Conservation (phyloP, 2,329 filamentous ascomycete genomes). For the Teratosphaeria zuluensis region DNA sequence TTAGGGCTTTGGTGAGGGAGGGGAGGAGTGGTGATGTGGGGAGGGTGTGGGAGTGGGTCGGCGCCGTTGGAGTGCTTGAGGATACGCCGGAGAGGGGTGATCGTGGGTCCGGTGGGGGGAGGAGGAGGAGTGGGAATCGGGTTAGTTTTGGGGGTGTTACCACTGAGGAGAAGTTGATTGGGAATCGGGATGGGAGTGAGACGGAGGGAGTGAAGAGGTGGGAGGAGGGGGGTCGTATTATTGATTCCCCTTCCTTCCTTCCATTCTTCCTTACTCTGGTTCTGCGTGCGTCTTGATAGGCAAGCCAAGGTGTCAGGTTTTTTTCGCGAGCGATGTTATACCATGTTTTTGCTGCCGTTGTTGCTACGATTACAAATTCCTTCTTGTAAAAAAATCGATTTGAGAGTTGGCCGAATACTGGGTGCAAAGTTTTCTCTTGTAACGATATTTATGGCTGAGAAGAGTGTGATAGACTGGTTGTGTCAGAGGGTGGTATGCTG, state of each 20-base stretch:
- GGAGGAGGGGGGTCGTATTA: slow-evolving; percentile 42
- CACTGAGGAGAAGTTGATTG: slow-evolving; percentile 1
- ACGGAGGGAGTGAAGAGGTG: slow-evolving; percentile 27
- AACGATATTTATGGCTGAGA: too few species aligned
- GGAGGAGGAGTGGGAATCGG: slow-evolving; percentile 14
- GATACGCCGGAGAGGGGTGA: slow-evolving; percentile 10
- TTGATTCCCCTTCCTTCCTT: slow-evolving; percentile 14
- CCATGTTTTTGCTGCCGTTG: too few species aligned
- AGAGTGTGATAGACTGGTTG: too few species aligned
- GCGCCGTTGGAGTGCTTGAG: slow-evolving; percentile 37
- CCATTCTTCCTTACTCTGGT: background rate
- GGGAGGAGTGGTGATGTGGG: slow-evolving; percentile 46
- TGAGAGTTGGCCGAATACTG: too few species aligned
- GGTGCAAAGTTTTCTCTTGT: too few species aligned
- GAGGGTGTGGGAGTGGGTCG: slow-evolving; percentile 61
- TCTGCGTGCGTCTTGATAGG: too few species aligned
- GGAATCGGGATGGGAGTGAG: slow-evolving; percentile 7
- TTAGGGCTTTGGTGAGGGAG: slow-evolving; percentile 65
- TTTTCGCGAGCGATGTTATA: too few species aligned
- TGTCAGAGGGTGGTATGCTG: too few species aligned
- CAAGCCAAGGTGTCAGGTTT: too few species aligned
- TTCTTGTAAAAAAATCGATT: too few species aligned
- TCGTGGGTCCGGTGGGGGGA: too few species aligned
- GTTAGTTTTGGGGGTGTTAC: slow-evolving; percentile 20
- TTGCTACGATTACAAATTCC: too few species aligned